A percentile compares a stretch with the other conserved stretches of the same genome.
Evolutionary conservation across 2,329 filamentous ascomycete species (phyloP).

Genomic region (Plenodomus biglobosus): DNA sequence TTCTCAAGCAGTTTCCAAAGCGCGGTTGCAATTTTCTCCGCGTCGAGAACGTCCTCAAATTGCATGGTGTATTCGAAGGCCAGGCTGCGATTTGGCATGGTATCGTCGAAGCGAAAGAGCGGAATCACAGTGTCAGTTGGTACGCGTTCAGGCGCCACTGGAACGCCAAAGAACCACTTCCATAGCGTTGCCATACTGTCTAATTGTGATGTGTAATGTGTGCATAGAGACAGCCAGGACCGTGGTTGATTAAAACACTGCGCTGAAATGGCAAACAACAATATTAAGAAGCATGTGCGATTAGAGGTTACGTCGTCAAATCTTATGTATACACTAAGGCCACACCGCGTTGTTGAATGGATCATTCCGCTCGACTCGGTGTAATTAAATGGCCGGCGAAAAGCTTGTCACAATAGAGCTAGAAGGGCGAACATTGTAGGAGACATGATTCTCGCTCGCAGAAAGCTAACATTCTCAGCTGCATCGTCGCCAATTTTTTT

Average conservation of each 20-base stretch:
- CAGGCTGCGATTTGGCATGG: slow-evolving; percentile 5
- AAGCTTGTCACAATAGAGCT: background rate
- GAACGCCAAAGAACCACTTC: background rate
- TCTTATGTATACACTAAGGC: background rate
- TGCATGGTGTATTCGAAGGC: slow-evolving; percentile 34
- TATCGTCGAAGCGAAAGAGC: slow-evolving; percentile 17
- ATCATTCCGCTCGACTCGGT: background rate
- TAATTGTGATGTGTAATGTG: too few species aligned
- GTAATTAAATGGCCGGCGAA: background rate
- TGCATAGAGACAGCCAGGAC: too few species aligned
- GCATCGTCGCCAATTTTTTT: too few species aligned
- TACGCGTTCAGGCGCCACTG: slow-evolving; percentile 10
- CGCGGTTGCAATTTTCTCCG: slow-evolving; percentile 41
- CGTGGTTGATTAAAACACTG: background rate
- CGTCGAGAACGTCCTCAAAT: slow-evolving; percentile 54
- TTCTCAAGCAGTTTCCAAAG: slow-evolving; percentile 46
- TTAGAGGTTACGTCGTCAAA: background rate
- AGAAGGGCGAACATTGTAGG: background rate
- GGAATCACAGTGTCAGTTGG: slow-evolving; percentile 27
- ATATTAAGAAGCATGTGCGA: background rate
- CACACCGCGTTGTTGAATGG: background rate
- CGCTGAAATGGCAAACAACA: background rate
- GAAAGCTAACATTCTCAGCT: too few species aligned
- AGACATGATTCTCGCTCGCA: background rate
- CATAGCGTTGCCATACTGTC: background rate